Base-by-base conservation (phyloP, 164 flowering plant genomes). In the Platanus orientalis region DNA sequence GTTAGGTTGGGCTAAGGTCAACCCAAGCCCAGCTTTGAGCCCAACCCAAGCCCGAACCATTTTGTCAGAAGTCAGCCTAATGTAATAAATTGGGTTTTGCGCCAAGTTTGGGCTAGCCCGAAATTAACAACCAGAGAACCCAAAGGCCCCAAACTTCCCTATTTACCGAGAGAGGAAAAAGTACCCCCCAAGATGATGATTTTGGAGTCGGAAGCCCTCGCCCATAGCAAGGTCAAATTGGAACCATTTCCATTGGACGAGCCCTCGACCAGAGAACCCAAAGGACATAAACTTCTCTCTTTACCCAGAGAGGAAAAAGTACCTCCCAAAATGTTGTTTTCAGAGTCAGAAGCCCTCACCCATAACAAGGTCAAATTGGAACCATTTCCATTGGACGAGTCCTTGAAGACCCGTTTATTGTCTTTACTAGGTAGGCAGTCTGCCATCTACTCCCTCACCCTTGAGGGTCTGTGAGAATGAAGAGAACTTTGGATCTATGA, bases 401-500 rank as follows among this genome's bases (percentile, higher is more conserved):
- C 6, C 26, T 36, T 66, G 36, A 80, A 69, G 71, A 63, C 58
- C 51, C 60, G 68, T 19, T 62, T 62, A 1, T 71, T 74, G 1
- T 52, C 85, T 6, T 69, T 76, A 0, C 64, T 91, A 0, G 93
- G 91, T n/a, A 66, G 97, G 30, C 96, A 89, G 50, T 75, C 93
- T 12, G 89, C 99, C 0, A 88, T 94, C 29, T 94, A 94, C 78
- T 86, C 97, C 0, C 86, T 94, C 29, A 94, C 98, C 3, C 81
- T 91, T 6, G 97, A 94, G 51, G 96, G 69, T 91, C 11, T 72
- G 77, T 30, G 97, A 87, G 26, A 74, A 72, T 14, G 88, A 96
- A 27, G 91, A 86, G 85, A 86, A 76, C 60, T 94, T 89, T 61
- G 96, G 96, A 4, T 93, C 98, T 12, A 93, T 93, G 96, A 93